phyloP scores from a whole-genome alignment of 2,329 filamentous ascomycete species.

The Ophiocordyceps polyrhachis-furcata region DNA sequence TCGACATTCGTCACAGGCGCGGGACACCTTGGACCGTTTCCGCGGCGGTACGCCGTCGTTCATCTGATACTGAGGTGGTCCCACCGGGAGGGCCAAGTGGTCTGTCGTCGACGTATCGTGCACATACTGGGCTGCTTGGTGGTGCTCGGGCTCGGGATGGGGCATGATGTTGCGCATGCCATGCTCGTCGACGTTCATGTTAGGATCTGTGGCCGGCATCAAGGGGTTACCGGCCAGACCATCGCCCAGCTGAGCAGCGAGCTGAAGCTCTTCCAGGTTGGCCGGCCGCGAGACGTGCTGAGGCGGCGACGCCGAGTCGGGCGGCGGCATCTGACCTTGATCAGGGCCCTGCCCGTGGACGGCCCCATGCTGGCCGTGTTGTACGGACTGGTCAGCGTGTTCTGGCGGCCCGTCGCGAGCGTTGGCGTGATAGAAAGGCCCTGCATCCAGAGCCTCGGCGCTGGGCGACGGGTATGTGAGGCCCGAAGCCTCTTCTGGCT shows the following conservation, averaged over 20 bases:
- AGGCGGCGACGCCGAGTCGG: conserved; percentile 19
- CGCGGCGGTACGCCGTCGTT: conserved; percentile 46
- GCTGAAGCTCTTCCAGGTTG: conserved; percentile 36
- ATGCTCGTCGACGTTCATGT: conserved; percentile 23
- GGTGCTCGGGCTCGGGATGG: conserved; percentile 20
- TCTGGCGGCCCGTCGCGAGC: conserved; percentile 15
- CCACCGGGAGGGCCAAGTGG: conserved; percentile 16
- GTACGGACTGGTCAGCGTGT: conserved; percentile 4
- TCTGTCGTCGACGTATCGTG: conserved; percentile 19
- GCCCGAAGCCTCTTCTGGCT: conserved; percentile 16
- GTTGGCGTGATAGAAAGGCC: conserved; percentile 24
- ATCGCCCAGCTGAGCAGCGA: conserved; percentile 38
- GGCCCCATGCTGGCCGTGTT: conserved; percentile 12
- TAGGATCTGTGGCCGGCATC: conserved; percentile 27
- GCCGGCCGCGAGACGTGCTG: conserved; percentile 23
- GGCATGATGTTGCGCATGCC: conserved; percentile 24
- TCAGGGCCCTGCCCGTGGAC: conserved; percentile 13
- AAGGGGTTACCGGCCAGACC: conserved; percentile 29
- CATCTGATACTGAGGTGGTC: conserved; percentile 18
- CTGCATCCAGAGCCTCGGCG: conserved; percentile 22
- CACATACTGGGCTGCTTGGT: conserved; percentile 17
- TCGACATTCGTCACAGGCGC: conserved; percentile 76
- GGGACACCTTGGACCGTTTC: conserved; percentile 71
- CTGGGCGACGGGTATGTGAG: conserved; percentile 28
- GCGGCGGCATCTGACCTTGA: conserved; percentile 11